Evolutionary conservation across 257 asterid species (phyloP).

Genomic region (Lycium ferocissimum): DNA sequence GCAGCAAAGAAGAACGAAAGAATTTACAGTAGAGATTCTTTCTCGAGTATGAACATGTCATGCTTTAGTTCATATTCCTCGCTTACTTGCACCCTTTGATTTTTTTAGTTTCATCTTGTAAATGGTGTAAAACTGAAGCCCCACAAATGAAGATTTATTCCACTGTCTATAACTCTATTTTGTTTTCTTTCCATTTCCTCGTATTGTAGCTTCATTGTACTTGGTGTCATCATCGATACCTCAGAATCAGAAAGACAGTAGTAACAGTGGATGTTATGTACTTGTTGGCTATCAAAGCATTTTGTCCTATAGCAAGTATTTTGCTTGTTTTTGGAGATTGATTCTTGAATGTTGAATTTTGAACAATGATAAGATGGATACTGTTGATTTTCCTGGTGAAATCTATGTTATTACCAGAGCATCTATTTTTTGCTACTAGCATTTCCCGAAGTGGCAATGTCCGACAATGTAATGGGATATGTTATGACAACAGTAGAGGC

Average conservation of each 20-base stretch:
- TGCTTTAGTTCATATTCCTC: constrained; percentile 32
- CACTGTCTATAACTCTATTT: neutral
- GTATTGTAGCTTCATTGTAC: neutral
- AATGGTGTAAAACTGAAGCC: constrained; percentile 44
- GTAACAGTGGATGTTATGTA: neutral
- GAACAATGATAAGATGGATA: neutral
- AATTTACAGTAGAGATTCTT: constrained; percentile 41
- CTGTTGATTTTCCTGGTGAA: neutral
- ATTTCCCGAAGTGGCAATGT: neutral
- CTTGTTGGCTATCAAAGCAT: neutral
- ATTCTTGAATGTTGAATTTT: neutral
- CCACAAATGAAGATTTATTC: constrained; percentile 35
- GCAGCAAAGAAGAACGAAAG: constrained; percentile 35
- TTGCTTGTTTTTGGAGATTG: constrained; percentile 20
- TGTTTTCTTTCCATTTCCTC: constrained; percentile 7
- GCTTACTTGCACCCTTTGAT: constrained; percentile 11
- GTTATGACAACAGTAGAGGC: no score
- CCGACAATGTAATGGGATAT: no score
- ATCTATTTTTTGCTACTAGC: neutral
- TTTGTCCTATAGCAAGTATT: neutral
- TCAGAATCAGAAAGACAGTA: neutral
- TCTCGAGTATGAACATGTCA: constrained; percentile 38
- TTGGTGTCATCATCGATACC: neutral
- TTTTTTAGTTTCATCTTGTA: constrained; percentile 37
- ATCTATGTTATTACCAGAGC: neutral